Base-by-base conservation (phyloP, 371 early-diverging fungal genomes). In the Mortierella polycephala region DNA sequence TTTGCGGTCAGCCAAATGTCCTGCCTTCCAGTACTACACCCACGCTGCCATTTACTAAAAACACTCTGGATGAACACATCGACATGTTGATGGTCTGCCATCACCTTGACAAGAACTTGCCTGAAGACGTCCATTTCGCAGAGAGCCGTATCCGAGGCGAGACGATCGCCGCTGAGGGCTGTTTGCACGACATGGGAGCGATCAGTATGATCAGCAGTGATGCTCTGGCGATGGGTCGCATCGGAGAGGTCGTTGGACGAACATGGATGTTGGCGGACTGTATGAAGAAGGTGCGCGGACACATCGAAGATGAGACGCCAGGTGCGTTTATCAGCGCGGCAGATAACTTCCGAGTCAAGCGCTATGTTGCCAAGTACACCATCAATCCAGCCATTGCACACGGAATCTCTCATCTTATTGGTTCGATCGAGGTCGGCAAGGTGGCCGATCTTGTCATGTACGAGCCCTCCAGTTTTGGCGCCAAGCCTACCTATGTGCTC, bases 11-110 rank as follows among this genome's bases (percentile, higher is more conserved):
- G 56, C 85, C 88, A 16, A 93, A 94, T 62, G 96, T 97, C 10
- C 87, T 97, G 21, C 94, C 97, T 2, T 94, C 95, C 1, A 95
- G 95, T 23, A 98, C 98, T 20, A 98, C 96, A 57, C 98, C 98
- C 0, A 98, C 98, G 0, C 86, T 96, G 16, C 96, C 96, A 0
- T 98, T 86, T 71, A 95, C 96, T 44, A 82, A 86, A 45, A 98
- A 98, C 83, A 98, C 98, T 7, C 84, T 96, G 46, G 98, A 98
- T 80, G 98, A 98, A 73, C 98, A 98, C 74, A 89, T 98, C 42
- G 98, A 98, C 75, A 96, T 98, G 98, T 83, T 98, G 52, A 96
- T 96, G 97, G 97, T 95, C n/a, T 98, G 98, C 77, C 98, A 98
- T 79, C 98, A 98, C 69, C 84, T 98, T 62, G 92, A 92, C 62